Evolutionary conservation across 2,329 filamentous ascomycete species (phyloP), one percentile per base, ranked within the genome.

Genomic region (Diaporthe nobilis): DNA sequence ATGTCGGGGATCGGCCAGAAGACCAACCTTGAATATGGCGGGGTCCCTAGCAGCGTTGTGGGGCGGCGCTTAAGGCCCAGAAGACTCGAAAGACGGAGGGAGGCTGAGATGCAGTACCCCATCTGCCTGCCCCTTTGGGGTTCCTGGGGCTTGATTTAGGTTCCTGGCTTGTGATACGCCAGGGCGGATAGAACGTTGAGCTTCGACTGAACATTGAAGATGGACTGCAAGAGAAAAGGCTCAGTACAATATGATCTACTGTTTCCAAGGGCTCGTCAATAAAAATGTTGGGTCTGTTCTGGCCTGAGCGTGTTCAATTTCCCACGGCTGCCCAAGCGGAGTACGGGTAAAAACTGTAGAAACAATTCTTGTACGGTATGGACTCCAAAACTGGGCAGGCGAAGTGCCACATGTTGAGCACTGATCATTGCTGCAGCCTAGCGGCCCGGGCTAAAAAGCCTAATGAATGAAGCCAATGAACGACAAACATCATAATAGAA

Each of bases 281-380:
- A 13, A 34, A 15, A 28, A 67, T 12, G 28, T 31, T 49, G 42
- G 61, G 42, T 34, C 42, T 47, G 7, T 15, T 17, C 22, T 61
- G 44, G 44, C 4, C 63, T 37, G 63, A 17, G 44, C 44, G 20
- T 53, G 10, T 70, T 70, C 71, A 73, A 73, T 34, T 17, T 71
- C 55, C 60, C 25, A 71, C 63, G 8, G 71, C 44, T 76, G 75
- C 75, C 75, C 75, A 74, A 76, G 75, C 75, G 71, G 75, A 74
- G 74, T 47, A 25, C n/a, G n/a, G 25, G 39, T 25, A 44, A 28
- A 42, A 63, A 17, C 13, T 25, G 31, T 34, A 51, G 31, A 51
- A 51, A 5, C 28, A 44, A 22, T 49, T 25, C 31, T 5, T 12
- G 7, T 25, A 20, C 58, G 15, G 15, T 22, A 31, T 39, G 31